Base-by-base conservation (phyloP, 768 basidiomycete genomes). In the Leccinum subgranulosum region DNA sequence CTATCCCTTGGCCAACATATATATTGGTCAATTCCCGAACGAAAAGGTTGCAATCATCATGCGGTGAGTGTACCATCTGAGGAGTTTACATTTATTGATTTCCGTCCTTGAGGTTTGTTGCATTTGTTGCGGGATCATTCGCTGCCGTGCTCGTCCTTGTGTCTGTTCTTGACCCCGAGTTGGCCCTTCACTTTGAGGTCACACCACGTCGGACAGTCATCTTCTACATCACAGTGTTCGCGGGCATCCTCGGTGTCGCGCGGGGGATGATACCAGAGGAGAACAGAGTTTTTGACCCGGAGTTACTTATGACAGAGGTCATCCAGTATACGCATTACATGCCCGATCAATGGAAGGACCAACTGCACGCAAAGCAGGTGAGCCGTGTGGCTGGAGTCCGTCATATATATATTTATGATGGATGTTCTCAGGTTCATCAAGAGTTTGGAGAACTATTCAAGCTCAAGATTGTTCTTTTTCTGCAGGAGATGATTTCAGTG, bases 1-100 rank as follows among this genome's bases (percentile, higher is more conserved):
- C 55, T 93, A 95, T 64, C 93, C 92, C 0, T 76, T 86, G 10
- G 91, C 97, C 11, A 94, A 88, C 70, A 89, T 94, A 80, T 99
- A 98, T 70, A 94, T 98, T 60, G 92, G 93, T 23, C 97, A 98
- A 68, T 99, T 97, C 69, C 97, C 97, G 0, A 98, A 98, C 64
- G 94, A 94, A 67, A 90, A 95, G 67, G 78, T 94, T 19, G 88
- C 94, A 0, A 75, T 97, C 33, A 79, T 94, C 60, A 92, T 95
- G 83, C 85, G 94, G 94, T 95, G 66, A 39, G 86, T 70, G 34
- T 53, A 31, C 36, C 25, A 25, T 62, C 33, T 15, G 51, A 12
- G 19, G 15, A 12, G 45, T 33, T 43, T n/a, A n/a, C 6, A 12
- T 6, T 46, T 43, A 9, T 54, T 48, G 8, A 69, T 33, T 4